A percentile compares a stretch with the other conserved stretches of the same genome.
These are phyloP conservation scores for Viridothelium virens DNA, from an alignment of 495 filamentous ascomycete species.

Conservation along the genomic window DNA sequence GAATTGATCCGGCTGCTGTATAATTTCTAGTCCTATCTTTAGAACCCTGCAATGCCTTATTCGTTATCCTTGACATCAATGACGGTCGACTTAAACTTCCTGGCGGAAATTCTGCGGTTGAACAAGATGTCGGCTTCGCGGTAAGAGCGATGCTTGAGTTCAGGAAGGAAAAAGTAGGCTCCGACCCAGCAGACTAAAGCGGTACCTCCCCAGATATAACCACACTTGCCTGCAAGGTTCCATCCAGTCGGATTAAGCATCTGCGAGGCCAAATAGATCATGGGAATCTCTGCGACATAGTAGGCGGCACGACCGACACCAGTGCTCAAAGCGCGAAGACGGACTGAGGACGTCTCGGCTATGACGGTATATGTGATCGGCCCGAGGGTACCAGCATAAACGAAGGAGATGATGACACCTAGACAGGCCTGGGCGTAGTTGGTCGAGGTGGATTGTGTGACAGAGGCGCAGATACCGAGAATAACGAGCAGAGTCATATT, in stretches of 20 bases:
- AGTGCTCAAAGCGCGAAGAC: slow-evolving; percentile 37
- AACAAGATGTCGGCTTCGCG: slow-evolving; percentile 19
- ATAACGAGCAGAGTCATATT: slow-evolving; percentile 49
- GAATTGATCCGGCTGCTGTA: neutral
- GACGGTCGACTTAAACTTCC: slow-evolving; percentile 18
- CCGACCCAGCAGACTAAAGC: slow-evolving; percentile 30
- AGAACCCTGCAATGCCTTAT: slow-evolving; percentile 5
- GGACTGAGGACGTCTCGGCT: slow-evolving; percentile 36
- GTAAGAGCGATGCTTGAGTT: slow-evolving; percentile 34
- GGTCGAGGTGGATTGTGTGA: slow-evolving; percentile 25
- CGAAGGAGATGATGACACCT: slow-evolving; percentile 38
- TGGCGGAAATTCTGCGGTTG: slow-evolving; percentile 11
- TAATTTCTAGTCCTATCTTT: neutral
- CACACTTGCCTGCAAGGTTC: slow-evolving; percentile 40
- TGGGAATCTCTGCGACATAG: slow-evolving; percentile 32
- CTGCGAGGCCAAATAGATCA: slow-evolving; percentile 32
- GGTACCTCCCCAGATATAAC: slow-evolving; percentile 35
- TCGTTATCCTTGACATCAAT: slow-evolving; percentile 18
- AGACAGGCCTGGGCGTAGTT: slow-evolving; percentile 34
- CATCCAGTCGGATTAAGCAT: slow-evolving; percentile 38
- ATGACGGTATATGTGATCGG: slow-evolving; percentile 37
- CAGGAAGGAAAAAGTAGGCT: slow-evolving; percentile 39
- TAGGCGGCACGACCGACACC: slow-evolving; percentile 34
- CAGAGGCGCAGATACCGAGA: slow-evolving; percentile 37
- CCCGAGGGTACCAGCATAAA: slow-evolving; percentile 39